Evolutionary conservation across 805 yeast genomes (phyloP), one percentile per base, ranked within the genome.

Genomic region (Jamesozyma spencerorum): DNA sequence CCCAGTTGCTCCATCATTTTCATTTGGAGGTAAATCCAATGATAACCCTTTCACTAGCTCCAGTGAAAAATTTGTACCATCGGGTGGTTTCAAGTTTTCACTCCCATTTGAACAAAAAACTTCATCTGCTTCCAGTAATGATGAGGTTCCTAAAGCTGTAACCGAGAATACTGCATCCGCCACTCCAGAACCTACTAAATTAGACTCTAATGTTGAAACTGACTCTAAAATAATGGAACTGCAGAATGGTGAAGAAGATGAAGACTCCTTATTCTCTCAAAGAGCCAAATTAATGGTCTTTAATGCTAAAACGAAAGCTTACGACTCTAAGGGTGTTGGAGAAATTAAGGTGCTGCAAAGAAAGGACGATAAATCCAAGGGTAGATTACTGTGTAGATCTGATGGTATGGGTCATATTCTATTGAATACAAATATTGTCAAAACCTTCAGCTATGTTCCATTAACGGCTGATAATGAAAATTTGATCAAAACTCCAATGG

Each of bases 211-310:
- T 12, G 14, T 75, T 36, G 69, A 79, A 40, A 68, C 78, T 11
- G 26, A 22, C 6, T 75, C 72, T 5, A 72, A 67, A 14, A 68
- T 51, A 11, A 43, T 57, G 18, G 49, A 47, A 15, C 29, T 72
- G 49, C 74, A 72, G 11, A 83, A 90, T 7, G 97, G 96, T 15
- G 97, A 90, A 63, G 96, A 87, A 62, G 72, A 75, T 40, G 97
- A 90, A 63, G 75, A 69, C 1, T 57, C 70, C 0, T 53, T 75
- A 19, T 83, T 72, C 50, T 73, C 79, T 34, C 79, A 83, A 51
- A 73, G 83, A 53, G 73, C 90, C 3, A 86, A 86, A 54, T 66
- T 86, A 35, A 77, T 77, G 74, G 67, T 77, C 42, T 75, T 74
- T 37, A 72, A 75, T 36, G 58, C 74, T 2, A 70, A 67, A 18